A percentile compares a stretch with the other conserved stretches of the same genome.
Evolutionary conservation across 176 grass and related monocot species (phyloP).

Genomic region (Avena eriantha): DNA sequence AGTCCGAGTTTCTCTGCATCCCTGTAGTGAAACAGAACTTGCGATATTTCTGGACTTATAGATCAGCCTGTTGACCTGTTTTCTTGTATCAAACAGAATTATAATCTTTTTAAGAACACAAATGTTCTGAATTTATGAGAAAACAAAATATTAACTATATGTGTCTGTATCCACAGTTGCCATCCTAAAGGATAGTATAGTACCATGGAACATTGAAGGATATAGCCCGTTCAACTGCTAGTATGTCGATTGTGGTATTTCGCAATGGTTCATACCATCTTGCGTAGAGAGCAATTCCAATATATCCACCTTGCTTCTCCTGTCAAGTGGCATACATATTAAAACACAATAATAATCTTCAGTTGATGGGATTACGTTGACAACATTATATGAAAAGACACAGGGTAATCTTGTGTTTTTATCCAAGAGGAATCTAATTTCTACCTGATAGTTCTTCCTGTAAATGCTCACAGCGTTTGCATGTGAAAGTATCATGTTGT

Average conservation of each 20-base stretch:
- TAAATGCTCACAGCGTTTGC: constrained; percentile 64
- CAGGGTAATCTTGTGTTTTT: not conserved
- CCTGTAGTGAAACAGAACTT: not conserved
- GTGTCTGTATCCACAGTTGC: not conserved
- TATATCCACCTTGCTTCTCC: constrained; percentile 52
- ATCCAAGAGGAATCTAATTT: not conserved
- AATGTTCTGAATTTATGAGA: not conserved
- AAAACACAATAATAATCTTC: not conserved
- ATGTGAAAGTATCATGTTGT: constrained; percentile 82
- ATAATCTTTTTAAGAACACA: not conserved
- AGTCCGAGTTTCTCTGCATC: not conserved
- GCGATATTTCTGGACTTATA: not conserved
- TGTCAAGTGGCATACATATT: constrained; percentile 7
- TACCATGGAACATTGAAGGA: constrained; percentile 52
- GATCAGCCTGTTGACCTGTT: not conserved
- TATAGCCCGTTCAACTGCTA: constrained; percentile 41
- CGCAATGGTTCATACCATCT: constrained; percentile 58
- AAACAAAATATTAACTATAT: not conserved
- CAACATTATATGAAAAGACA: not conserved
- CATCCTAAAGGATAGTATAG: not conserved
- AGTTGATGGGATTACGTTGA: not conserved
- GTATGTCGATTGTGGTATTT: constrained; percentile 37
- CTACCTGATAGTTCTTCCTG: constrained; percentile 48
- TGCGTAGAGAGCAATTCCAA: constrained; percentile 47
- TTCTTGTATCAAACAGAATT: not conserved